phyloP scores from a whole-genome alignment of 1,284 basidiomycete species.

The Sanguinoderma infundibulare region DNA sequence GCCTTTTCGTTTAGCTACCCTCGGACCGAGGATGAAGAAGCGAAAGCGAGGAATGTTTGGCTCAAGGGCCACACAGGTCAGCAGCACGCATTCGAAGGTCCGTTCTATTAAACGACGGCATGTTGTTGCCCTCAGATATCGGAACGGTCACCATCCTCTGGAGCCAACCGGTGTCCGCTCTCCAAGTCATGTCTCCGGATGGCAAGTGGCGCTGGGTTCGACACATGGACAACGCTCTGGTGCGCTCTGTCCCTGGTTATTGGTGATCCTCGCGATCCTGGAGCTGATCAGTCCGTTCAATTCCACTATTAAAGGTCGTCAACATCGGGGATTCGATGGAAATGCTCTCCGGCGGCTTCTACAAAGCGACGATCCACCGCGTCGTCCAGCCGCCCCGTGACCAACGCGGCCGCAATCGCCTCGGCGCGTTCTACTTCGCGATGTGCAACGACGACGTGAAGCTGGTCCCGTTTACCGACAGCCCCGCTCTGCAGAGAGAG shows the following conservation, averaged over 20 bases:
- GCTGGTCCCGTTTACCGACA: slow-evolving; percentile 34
- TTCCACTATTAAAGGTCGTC: slow-evolving; percentile 32
- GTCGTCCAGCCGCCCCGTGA: slow-evolving; percentile 55
- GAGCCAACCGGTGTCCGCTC: slow-evolving; percentile 60
- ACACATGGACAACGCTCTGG: slow-evolving; percentile 62
- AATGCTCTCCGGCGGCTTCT: slow-evolving; percentile 49
- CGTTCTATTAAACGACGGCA: background rate
- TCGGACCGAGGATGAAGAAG: slow-evolving; percentile 50
- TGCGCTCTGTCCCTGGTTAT: slow-evolving; percentile 27
- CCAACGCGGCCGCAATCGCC: slow-evolving; percentile 46
- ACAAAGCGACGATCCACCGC: slow-evolving; percentile 47
- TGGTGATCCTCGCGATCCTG: slow-evolving; percentile 18
- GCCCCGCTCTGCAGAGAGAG: slow-evolving; percentile 35
- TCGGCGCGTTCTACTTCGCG: slow-evolving; percentile 49
- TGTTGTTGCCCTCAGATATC: slow-evolving; percentile 45
- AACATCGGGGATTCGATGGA: slow-evolving; percentile 50
- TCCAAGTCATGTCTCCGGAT: slow-evolving; percentile 59
- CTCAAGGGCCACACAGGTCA: slow-evolving; percentile 47
- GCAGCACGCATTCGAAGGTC: background rate
- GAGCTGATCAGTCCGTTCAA: slow-evolving; percentile 38
- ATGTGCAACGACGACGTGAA: slow-evolving; percentile 36
- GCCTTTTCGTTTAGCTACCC: slow-evolving; percentile 31
- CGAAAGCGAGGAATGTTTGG: slow-evolving; percentile 57
- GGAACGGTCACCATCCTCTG: slow-evolving; percentile 59
- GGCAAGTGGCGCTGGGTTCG: slow-evolving; percentile 63